Evolutionary conservation across 2,329 filamentous ascomycete species (phyloP), one percentile per base, ranked within the genome.

Genomic region (Byssoonygena ceratinophila): DNA sequence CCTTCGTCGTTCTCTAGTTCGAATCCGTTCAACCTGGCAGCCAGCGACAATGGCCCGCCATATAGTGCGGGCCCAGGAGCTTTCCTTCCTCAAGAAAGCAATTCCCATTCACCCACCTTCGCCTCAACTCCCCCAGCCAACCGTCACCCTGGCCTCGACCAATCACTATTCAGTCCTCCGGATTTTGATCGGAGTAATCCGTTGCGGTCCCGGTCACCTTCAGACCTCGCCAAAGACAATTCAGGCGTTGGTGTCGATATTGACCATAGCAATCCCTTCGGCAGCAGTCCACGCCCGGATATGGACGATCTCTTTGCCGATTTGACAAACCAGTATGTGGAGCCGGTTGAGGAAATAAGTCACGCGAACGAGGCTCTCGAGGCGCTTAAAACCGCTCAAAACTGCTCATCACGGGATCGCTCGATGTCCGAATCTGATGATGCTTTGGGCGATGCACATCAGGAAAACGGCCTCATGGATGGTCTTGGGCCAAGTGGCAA

Each of bases 341-440:
- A 71, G 7, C 59, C 59, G 16, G 57, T 60, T 44, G 64, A 63
- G 59, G 63, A 73, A 49, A 71, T 71, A 25, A 69, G 68, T n/a
- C 71, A 74, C 58, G 71, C 71, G 6, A 72, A 70, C 37, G 72
- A 74, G 57, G 72, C 71, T 3, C 59, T 74, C 18, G 72, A 74
- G 53, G 68, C 63, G 20, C 64, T 72, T 12, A 65, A 55, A 27
- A 59, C 69, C 53, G 70, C 66, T 23, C 66, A 67, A 55, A 67
- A 68, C 39, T 64, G 62, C 16, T 64, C 64, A 23, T 67, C 66
- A 40, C 60, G 60, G 37, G 61, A 64, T 22, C 59, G 60, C 5
- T 63, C 66, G n/a, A 53, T 61, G 14, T 56, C 57, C 8, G 50
- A 36, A 40, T 43, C 53, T 22, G 47, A 36, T 18, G 54, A 55